Base-by-base conservation (phyloP, 73 alveolate genomes). In the Tetrahymena thermophila region DNA sequence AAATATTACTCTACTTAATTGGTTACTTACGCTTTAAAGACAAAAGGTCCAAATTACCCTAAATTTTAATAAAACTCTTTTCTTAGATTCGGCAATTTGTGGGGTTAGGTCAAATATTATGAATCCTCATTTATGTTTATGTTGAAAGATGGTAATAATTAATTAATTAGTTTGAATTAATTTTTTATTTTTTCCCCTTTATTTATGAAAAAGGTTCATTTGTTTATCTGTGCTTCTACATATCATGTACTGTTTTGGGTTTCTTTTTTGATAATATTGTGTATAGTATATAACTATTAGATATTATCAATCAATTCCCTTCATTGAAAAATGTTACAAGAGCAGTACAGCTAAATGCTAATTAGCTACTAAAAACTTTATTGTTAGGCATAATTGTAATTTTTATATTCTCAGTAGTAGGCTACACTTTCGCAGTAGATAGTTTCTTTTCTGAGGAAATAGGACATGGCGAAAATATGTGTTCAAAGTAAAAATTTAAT, bases 301-400 rank as follows among this genome's bases (percentile, higher is more conserved):
- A 98, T 94, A 96, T 98, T 40, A 97, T 98, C 25, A 94, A 84
- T 35, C 21, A 97, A 83, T 84, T 93, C 95, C 96, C 94, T 21
- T 96, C 99, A 13, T 96, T 98, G 56, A 97, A 94, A 96, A 97
- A 98, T 95, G 99, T 98, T 37, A 96, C 98, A 56, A 84, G 94
- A 38, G 99, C 99, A 8, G 97, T 98, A 55, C 96, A 98, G 84
- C 96, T 96, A n/a, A 98, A 98, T 58, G 94, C 94, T 94, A 98
- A 97, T 71, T 98, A 98, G 71, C 94, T 98, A 10, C 96, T 98
- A 43, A 96, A 97, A 96, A 98, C 99, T 23, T 97, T 97, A 35
- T 96, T 98, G 93, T 95, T 98, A 37, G 98, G 99, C 94, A 84
- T 98, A 35, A 96, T 98, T 43, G 85, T 98, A 84, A 97, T 98